Conservation (phyloP, 2,329 filamentous ascomycete genomes). For the Epichloe amarillans region DNA sequence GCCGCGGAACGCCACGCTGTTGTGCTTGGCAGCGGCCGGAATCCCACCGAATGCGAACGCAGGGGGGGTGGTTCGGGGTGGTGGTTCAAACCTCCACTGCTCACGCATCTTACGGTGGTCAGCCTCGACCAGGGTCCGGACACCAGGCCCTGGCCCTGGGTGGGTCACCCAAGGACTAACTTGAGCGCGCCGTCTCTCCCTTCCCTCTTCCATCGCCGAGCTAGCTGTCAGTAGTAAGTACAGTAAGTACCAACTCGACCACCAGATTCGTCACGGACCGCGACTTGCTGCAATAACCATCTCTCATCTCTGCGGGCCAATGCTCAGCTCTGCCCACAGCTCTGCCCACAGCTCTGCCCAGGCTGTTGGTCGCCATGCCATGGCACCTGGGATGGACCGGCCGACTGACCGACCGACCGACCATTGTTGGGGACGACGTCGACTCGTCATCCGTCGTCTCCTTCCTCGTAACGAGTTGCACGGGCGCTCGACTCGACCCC, state of each 20-base stretch:
- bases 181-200: not conserved
- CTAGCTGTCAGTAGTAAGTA: slow-evolving; percentile 1
- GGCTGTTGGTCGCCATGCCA: slow-evolving; percentile 6
- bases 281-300: not conserved
- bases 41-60: no score
- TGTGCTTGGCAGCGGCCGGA: not conserved
- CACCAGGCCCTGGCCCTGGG: no score
- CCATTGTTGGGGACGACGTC: not conserved
- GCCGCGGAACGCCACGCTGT: slow-evolving; percentile 3
- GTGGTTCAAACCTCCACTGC: slow-evolving; percentile 1
- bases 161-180: not conserved
- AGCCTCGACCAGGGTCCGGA: slow-evolving; percentile 6
- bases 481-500: not conserved
- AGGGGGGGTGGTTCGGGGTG: no score
- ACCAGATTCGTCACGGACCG: slow-evolving; percentile 4
- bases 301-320: slow-evolving; percentile 2
- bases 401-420: no score
- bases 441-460: slow-evolving; percentile 3
- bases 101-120: slow-evolving; percentile 4
- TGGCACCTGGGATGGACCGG: slow-evolving; percentile 2
- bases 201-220: not conserved
- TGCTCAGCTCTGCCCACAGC: slow-evolving; percentile 4
- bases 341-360: slow-evolving; percentile 2
- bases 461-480: slow-evolving; percentile 1
- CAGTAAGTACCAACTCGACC: not conserved